These are phyloP conservation scores for Arbutus unedo DNA, from an alignment of 148 eudicot genomes.

Conservation along the genomic window DNA sequence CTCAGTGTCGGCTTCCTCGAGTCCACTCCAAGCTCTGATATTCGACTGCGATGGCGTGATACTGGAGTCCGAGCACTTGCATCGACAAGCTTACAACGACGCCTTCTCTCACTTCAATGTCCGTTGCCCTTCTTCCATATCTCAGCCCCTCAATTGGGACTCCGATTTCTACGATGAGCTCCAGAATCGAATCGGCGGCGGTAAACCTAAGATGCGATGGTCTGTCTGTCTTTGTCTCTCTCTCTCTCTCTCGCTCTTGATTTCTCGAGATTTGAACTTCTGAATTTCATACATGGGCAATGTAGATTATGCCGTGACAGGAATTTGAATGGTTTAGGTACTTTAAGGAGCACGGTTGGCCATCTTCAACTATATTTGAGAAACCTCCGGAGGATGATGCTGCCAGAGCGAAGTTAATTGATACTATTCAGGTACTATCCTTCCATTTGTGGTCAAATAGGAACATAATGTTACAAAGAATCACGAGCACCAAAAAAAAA, in stretches of 20 bases:
- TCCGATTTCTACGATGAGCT: conserved; percentile 74
- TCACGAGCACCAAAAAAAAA: not conserved
- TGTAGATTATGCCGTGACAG: not conserved
- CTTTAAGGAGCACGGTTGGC: conserved; percentile 97
- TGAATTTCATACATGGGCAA: not conserved
- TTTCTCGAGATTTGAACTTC: not conserved
- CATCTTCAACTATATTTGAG: conserved; percentile 62
- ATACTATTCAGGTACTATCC: conserved; percentile 65
- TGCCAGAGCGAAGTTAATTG: conserved; percentile 69
- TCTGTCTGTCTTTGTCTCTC: conserved; percentile 13
- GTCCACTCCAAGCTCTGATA: conserved; percentile 59
- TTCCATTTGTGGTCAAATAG: conserved; percentile 5
- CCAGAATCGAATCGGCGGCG: conserved; percentile 93
- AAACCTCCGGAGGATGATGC: conserved; percentile 62
- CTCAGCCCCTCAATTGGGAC: conserved; percentile 63
- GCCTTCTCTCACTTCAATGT: conserved; percentile 82
- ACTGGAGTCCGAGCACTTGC: conserved; percentile 85
- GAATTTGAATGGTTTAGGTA: conserved; percentile 47
- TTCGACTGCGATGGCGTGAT: conserved; percentile 98
- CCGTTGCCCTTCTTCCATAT: conserved; percentile 44
- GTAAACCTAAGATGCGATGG: conserved; percentile 99
- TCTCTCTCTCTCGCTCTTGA: not conserved
- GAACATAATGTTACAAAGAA: not conserved
- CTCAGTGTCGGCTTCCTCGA: conserved; percentile 34
- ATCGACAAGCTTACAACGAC: conserved; percentile 90